A percentile compares a stretch with the other conserved stretches of the same genome.
phyloP scores from a whole-genome alignment of 495 filamentous ascomycete species.

The Neurospora intermedia region DNA sequence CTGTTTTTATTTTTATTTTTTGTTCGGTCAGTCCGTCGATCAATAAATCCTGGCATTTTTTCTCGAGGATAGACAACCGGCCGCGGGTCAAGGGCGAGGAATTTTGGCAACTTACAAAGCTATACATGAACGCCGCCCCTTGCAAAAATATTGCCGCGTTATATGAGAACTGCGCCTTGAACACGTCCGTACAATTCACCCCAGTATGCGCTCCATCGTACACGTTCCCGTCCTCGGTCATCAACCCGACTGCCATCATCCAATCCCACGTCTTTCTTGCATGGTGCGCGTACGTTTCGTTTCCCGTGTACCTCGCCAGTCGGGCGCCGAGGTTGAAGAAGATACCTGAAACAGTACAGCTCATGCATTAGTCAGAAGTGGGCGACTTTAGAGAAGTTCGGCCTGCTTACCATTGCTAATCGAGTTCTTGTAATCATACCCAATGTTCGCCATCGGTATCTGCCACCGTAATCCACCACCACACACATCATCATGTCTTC shows the following conservation, averaged over 20 bases:
- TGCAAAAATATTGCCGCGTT: conserved; percentile 56
- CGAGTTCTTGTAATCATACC: conserved; percentile 62
- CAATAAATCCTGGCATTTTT: no score
- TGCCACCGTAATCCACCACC: conserved; percentile 69
- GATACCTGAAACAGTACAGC: conserved; percentile 23
- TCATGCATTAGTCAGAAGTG: neutral
- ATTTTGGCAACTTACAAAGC: conserved; percentile 35
- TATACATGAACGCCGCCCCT: conserved; percentile 66
- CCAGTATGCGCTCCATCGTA: conserved; percentile 57
- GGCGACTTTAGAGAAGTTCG: neutral
- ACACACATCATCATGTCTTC: conserved; percentile 44
- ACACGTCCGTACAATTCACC: conserved; percentile 46
- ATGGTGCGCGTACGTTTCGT: conserved; percentile 66
- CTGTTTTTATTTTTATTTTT: no score
- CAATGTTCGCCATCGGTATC: conserved; percentile 57
- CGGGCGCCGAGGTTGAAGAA: conserved; percentile 74
- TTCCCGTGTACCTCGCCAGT: conserved; percentile 61
- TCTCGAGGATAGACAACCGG: no score
- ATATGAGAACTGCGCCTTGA: conserved; percentile 55
- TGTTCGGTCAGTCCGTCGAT: no score
- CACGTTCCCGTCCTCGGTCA: conserved; percentile 41
- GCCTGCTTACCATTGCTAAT: conserved; percentile 38
- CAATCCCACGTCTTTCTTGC: conserved; percentile 65
- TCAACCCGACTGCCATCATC: conserved; percentile 50
- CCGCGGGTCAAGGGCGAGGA: no score